Conservation (phyloP, 148 eudicot genomes). For the Nyssa sinensis region DNA sequence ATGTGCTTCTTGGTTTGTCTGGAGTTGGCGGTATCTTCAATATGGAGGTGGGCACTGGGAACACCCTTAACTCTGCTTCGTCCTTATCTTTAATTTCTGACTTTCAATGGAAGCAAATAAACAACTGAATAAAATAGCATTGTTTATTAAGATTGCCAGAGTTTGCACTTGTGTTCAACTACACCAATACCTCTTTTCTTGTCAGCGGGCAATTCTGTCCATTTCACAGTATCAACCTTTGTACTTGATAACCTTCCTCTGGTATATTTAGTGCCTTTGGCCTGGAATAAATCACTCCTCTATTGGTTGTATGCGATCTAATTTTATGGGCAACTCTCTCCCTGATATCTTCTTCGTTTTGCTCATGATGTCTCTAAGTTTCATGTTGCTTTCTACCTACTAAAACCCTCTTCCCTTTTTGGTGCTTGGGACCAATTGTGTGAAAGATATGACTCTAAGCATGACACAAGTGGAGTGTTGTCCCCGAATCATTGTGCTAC, state of each 20-base stretch:
- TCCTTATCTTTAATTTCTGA: background rate
- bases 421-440: too few species aligned
- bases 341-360: too few species aligned
- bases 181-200: background rate
- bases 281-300: too few species aligned
- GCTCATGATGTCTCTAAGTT: too few species aligned
- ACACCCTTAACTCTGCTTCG: background rate
- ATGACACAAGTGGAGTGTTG: background rate
- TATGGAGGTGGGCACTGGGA: slow-evolving; percentile 71
- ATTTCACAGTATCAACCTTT: too few species aligned
- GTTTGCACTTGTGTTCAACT: background rate
- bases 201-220: too few species aligned
- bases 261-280: too few species aligned
- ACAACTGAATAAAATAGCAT: background rate
- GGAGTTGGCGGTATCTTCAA: slow-evolving; percentile 95
- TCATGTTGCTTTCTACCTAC: too few species aligned
- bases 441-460: background rate
- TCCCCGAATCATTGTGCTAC: background rate
- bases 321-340: too few species aligned
- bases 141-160: background rate
- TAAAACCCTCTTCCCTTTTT: too few species aligned
- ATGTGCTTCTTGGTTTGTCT: slow-evolving; percentile 96
- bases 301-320: too few species aligned
- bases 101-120: background rate
- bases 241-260: too few species aligned